phyloP scores from a whole-genome alignment of 805 yeast species.

The Priceomyces melissophilus region DNA sequence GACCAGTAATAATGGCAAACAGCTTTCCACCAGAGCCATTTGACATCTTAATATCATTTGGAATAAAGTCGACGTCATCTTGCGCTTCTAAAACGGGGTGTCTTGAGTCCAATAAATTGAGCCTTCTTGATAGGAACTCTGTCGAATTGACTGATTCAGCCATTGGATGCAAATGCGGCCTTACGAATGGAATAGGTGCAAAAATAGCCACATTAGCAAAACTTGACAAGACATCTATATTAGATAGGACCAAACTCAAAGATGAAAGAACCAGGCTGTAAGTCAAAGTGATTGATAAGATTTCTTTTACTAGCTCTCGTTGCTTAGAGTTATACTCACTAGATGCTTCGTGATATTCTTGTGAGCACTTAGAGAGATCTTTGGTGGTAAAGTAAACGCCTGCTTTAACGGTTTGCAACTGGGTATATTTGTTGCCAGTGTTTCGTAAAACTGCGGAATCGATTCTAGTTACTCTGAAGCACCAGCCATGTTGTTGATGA shows the following conservation, averaged over 20 bases:
- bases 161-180: conserved; percentile 65
- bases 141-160: conserved; percentile 22
- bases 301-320: conserved; percentile 74
- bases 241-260: conserved; percentile 60
- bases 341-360: conserved; percentile 55
- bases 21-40: conserved; percentile 48
- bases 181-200: conserved; percentile 78
- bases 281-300: conserved; percentile 74
- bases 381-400: conserved; percentile 89
- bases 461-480: conserved; percentile 85
- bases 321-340: conserved; percentile 74
- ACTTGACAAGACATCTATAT: conserved; percentile 77
- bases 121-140: conserved; percentile 37
- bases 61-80: conserved; percentile 84
- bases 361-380: conserved; percentile 56
- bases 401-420: conserved; percentile 88
- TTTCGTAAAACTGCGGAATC: conserved; percentile 79
- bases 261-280: conserved; percentile 76
- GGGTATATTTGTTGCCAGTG: conserved; percentile 55
- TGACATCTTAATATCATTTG: conserved; percentile 77
- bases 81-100: conserved; percentile 95
- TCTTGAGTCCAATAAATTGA: conserved; percentile 69
- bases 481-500: conserved; percentile 90
- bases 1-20: conserved; percentile 82
- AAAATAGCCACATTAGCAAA: conserved; percentile 78